Percentiles rank a stretch among this genome's conserved stretches.
Conservation (phyloP, 2,329 filamentous ascomycete genomes). For the Ascochyta koolunga region DNA sequence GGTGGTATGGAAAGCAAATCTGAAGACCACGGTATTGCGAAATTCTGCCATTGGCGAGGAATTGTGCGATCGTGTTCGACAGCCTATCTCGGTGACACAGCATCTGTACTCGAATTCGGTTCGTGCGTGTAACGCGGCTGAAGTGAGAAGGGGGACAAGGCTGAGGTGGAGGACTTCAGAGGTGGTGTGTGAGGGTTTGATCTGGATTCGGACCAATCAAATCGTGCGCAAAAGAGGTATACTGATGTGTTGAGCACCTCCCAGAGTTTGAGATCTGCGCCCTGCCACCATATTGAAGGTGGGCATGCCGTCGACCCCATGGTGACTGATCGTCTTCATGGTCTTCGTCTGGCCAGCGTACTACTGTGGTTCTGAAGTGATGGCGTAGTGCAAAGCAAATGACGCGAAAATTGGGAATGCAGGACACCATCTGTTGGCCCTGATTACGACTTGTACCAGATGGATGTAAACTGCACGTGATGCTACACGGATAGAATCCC, state of each 20-base stretch:
- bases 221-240: not conserved
- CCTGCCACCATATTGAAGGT: conserved; percentile 20
- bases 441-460: conserved; percentile 3
- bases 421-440: not conserved
- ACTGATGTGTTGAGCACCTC: conserved; percentile 8
- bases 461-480: conserved; percentile 29
- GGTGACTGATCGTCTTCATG: not conserved
- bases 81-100: conserved; percentile 14
- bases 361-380: not conserved
- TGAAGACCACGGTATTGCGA: not conserved
- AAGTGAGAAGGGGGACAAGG: conserved; percentile 12
- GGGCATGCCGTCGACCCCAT: not conserved
- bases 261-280: conserved; percentile 5
- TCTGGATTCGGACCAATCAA: conserved; percentile 13
- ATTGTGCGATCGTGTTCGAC: conserved; percentile 19
- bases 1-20: conserved; percentile 1
- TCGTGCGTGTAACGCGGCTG: conserved; percentile 21
- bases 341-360: not conserved
- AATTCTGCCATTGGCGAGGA: conserved; percentile 5
- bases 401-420: not conserved
- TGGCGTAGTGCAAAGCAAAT: not conserved
- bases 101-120: conserved; percentile 17
- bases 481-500: conserved; percentile 1
- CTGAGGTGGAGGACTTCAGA: conserved; percentile 18
- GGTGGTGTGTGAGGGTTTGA: conserved; percentile 1